Base-by-base conservation (phyloP, 805 yeast genomes). In the Kuraishia molischiana region DNA sequence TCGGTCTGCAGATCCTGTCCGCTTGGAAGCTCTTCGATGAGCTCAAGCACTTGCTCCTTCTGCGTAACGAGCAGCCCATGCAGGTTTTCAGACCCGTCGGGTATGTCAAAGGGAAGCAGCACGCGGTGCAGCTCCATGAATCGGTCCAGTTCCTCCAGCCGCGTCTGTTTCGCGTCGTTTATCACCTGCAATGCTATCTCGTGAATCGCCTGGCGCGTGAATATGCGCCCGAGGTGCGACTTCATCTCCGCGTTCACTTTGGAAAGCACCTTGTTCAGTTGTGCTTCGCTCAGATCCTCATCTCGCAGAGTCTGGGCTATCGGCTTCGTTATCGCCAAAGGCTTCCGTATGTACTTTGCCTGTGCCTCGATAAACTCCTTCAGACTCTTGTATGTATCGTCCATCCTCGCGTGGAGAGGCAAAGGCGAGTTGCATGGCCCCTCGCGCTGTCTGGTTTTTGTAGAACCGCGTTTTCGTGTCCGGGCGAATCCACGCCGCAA, bases 1-100 rank as follows among this genome's bases (percentile, higher is more conserved):
- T n/a, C 34, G 10, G 50, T 47, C 5, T 37, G 24, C 5, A 56
- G 26, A 3, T 46, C 37, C 20, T 48, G 44, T 1, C 54, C 41
- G 9, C 40, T 42, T 2, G 65, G 64, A 14, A 60, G 40, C 38
- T 59, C 64, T 18, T 47, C 41, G 6, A 58, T 43, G 38, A 58
- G 38, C 6, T 36, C 38, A 19, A 51, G 33, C 5, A 55, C 45
- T 18, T 51, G 48, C n/a, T 47, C 46, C 36, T 44, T 42, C 29
- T 51, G 49, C 29, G 49, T 22, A 4, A 38, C 26, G 15, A 46
- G 19, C 24, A 50, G 40, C 5, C 58, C 56, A 34, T 56, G 54
- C 34, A 52, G 28, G 34, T 49, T 45, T n/a, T n/a, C n/a, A 13
- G 39, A 19, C 34, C 49, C 48, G 38, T 55, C 53, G 3, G 51